Percentiles rank a stretch among this genome's conserved stretches.
These are phyloP conservation scores for Kodamaea arcana DNA, from an alignment of 1,139 yeast genomes.

Conservation along the genomic window DNA sequence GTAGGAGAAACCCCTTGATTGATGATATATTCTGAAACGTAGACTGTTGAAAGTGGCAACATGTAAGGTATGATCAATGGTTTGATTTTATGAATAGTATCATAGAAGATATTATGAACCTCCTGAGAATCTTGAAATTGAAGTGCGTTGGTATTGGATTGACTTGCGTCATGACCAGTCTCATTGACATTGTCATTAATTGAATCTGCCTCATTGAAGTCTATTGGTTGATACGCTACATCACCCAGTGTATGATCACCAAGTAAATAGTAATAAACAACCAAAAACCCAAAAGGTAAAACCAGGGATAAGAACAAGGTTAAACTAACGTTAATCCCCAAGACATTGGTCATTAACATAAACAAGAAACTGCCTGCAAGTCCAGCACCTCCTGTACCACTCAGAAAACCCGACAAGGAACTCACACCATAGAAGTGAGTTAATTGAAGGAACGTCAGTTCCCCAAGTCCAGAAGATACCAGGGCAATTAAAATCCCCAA, in stretches of 20 bases:
- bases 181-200: neutral
- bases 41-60: constrained; percentile 80
- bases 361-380: constrained; percentile 63
- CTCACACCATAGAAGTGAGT: constrained; percentile 62
- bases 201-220: neutral
- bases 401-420: constrained; percentile 81
- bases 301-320: constrained; percentile 32
- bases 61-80: constrained; percentile 66
- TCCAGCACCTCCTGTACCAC: constrained; percentile 97
- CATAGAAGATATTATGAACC: neutral
- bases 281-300: constrained; percentile 35
- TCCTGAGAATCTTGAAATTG: neutral
- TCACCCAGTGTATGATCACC: constrained; percentile 14
- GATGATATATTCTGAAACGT: constrained; percentile 80
- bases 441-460: constrained; percentile 78
- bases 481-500: constrained; percentile 82
- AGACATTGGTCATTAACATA: constrained; percentile 36
- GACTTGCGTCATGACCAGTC: neutral
- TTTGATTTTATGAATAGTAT: constrained; percentile 24
- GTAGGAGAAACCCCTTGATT: constrained; percentile 94
- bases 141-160: too few relatives aligned
- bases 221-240: neutral
- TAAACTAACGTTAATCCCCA: constrained; percentile 28
- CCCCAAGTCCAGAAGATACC: constrained; percentile 84
- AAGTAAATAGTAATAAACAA: constrained; percentile 25